Evolutionary conservation across 495 filamentous ascomycete species (phyloP).

Genomic region (Penicillium coprophilum): DNA sequence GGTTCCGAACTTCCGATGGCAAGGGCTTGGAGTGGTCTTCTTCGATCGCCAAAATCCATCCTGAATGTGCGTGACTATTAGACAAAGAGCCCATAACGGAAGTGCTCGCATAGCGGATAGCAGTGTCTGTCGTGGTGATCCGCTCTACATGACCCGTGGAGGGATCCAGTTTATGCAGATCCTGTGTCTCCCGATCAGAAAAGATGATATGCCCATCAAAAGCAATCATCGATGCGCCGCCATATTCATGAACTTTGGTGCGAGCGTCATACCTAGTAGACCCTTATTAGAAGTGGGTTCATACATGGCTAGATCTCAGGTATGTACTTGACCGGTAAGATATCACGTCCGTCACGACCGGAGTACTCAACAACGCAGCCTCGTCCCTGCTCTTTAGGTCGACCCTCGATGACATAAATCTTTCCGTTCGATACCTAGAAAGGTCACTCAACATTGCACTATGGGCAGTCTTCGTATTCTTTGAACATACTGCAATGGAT

Average conservation of each 20-base stretch:
- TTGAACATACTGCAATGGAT: slow-evolving; percentile 12
- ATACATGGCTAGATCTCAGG: not conserved
- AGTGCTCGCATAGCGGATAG: slow-evolving; percentile 24
- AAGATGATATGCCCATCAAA: slow-evolving; percentile 36
- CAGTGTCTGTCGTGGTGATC: slow-evolving; percentile 12
- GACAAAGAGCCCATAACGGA: slow-evolving; percentile 16
- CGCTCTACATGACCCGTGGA: slow-evolving; percentile 23
- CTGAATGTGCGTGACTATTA: slow-evolving; percentile 19
- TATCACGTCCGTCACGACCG: slow-evolving; percentile 21
- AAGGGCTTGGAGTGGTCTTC: slow-evolving; percentile 35
- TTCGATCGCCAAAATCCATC: slow-evolving; percentile 38
- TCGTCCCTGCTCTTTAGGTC: slow-evolving; percentile 31
- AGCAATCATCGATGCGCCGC: slow-evolving; percentile 34
- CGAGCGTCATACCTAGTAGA: slow-evolving; percentile 17
- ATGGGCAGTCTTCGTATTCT: slow-evolving; percentile 12
- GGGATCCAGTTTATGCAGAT: slow-evolving; percentile 32
- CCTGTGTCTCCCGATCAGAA: slow-evolving; percentile 31
- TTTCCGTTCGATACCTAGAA: slow-evolving; percentile 17
- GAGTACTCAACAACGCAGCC: slow-evolving; percentile 33
- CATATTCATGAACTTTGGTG: slow-evolving; percentile 44
- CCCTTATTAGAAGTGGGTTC: not conserved
- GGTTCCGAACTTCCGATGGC: slow-evolving; percentile 31
- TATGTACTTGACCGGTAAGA: slow-evolving; percentile 35
- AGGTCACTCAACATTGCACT: slow-evolving; percentile 10
- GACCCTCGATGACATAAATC: slow-evolving; percentile 36